A percentile compares a stretch with the other conserved stretches of the same genome.
Evolutionary conservation across 2,329 filamentous ascomycete species (phyloP).

Genomic region (Immersiporthe knoxdaviesiana): DNA sequence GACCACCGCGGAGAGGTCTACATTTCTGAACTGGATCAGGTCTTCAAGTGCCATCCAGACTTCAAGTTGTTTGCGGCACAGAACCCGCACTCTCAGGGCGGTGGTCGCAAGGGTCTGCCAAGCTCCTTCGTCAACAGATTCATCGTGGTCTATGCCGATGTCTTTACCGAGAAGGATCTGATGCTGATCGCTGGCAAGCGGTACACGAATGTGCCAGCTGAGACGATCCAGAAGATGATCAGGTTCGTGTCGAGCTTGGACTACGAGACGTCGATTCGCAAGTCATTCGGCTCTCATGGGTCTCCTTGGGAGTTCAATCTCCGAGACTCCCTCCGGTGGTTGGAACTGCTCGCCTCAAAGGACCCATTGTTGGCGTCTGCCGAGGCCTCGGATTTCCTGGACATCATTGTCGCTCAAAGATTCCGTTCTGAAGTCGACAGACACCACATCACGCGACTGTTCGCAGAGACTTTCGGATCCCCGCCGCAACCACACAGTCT

Average conservation of each 20-base stretch:
- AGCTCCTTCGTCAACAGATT: slow-evolving; percentile 98
- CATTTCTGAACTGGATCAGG: slow-evolving; percentile 91
- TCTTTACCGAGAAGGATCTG: slow-evolving; percentile 81
- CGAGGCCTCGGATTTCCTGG: slow-evolving; percentile 72
- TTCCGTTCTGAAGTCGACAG: slow-evolving; percentile 78
- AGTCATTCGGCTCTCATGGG: slow-evolving; percentile 62
- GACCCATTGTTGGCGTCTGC: slow-evolving; percentile 65
- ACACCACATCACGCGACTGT: slow-evolving; percentile 66
- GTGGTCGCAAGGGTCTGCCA: slow-evolving; percentile 90
- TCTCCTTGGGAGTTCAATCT: slow-evolving; percentile 97
- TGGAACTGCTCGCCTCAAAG: slow-evolving; percentile 68
- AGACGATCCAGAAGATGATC: slow-evolving; percentile 70
- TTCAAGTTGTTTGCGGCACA: slow-evolving; percentile 97
- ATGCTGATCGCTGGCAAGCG: slow-evolving; percentile 78
- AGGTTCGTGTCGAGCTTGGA: slow-evolving; percentile 82
- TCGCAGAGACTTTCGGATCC: slow-evolving; percentile 63
- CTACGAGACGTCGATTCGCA: slow-evolving; percentile 64
- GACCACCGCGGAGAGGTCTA: slow-evolving; percentile 97
- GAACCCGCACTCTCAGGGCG: slow-evolving; percentile 96
- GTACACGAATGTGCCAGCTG: slow-evolving; percentile 65
- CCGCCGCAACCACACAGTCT: slow-evolving; percentile 63
- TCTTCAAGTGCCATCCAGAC: slow-evolving; percentile 84
- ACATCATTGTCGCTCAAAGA: slow-evolving; percentile 82
- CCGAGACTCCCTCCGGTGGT: slow-evolving; percentile 86
- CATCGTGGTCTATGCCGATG: slow-evolving; percentile 94